Conservation (phyloP, 2,329 filamentous ascomycete genomes). For the Coniochaeta ligniaria region DNA sequence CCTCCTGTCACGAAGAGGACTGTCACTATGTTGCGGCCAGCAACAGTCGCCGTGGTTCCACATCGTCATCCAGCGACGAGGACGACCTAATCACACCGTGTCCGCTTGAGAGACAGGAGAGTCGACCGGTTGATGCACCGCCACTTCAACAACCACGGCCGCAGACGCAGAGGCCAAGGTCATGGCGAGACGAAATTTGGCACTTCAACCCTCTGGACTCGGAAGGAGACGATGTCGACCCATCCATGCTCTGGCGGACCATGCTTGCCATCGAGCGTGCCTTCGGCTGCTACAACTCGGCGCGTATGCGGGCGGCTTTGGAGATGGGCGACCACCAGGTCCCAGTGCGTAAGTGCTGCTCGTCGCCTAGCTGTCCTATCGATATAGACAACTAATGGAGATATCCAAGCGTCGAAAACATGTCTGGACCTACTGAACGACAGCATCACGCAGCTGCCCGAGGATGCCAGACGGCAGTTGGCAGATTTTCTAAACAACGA, state of each 20-base stretch:
- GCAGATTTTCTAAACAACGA: conserved; percentile 10
- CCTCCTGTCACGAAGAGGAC: neutral
- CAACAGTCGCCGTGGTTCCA: neutral
- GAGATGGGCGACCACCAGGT: conserved; percentile 25
- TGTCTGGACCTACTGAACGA: conserved; percentile 25
- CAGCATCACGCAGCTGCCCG: conserved; percentile 17
- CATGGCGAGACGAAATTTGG: conserved; percentile 2
- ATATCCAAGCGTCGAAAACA: conserved; percentile 16
- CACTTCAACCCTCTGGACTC: neutral
- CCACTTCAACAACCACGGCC: neutral
- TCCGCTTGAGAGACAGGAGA: neutral
- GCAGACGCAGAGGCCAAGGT: neutral
- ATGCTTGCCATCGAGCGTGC: conserved; percentile 33
- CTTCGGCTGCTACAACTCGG: conserved; percentile 36
- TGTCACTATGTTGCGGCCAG: neutral
- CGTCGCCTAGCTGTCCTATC: neutral
- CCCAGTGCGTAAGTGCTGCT: conserved; percentile 25
- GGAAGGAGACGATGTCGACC: conserved; percentile 16
- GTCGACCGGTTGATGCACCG: neutral
- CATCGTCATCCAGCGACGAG: neutral
- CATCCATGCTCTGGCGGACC: conserved; percentile 29
- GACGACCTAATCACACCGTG: neutral
- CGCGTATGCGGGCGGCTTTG: conserved; percentile 33
- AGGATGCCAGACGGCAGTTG: conserved; percentile 16
- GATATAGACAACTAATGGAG: neutral